phyloP scores from a whole-genome alignment of 495 filamentous ascomycete genomes.

The Paragyromitra xinjiangensis region DNA sequence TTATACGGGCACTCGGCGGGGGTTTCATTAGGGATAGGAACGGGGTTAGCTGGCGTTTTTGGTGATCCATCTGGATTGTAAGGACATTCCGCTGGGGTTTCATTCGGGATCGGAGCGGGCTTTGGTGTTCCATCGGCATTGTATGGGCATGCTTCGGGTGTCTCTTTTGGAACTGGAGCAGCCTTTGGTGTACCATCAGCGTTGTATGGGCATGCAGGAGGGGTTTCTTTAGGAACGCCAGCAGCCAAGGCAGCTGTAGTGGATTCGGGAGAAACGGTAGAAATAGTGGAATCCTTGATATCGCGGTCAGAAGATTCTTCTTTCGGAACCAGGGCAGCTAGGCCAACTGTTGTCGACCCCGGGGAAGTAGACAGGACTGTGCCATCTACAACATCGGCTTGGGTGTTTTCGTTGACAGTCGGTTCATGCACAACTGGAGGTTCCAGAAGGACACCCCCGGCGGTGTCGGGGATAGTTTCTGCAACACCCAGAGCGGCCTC shows the following conservation, averaged over 20 bases:
- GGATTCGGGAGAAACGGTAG: constrained; percentile 59
- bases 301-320: constrained; percentile 59
- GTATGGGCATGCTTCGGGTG: constrained; percentile 58
- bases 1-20: constrained; percentile 58
- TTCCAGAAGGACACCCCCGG: background rate
- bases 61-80: constrained; percentile 20
- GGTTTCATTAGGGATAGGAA: constrained; percentile 34
- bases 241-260: constrained; percentile 54
- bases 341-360: constrained; percentile 63
- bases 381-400: constrained; percentile 56
- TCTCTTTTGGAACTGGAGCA: constrained; percentile 61
- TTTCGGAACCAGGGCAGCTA: constrained; percentile 62
- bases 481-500: background rate
- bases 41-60: constrained; percentile 13
- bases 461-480: background rate
- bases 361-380: constrained; percentile 25
- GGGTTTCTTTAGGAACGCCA: constrained; percentile 60
- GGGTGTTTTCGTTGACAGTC: constrained; percentile 36
- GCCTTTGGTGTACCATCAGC: constrained; percentile 63
- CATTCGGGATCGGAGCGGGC: constrained; percentile 53
- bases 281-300: constrained; percentile 57
- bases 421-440: constrained; percentile 14
- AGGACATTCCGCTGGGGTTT: constrained; percentile 52
- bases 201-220: constrained; percentile 58
- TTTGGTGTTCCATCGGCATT: constrained; percentile 53